Conservation (phyloP, 345 rosid species). For the Acer negundo region DNA sequence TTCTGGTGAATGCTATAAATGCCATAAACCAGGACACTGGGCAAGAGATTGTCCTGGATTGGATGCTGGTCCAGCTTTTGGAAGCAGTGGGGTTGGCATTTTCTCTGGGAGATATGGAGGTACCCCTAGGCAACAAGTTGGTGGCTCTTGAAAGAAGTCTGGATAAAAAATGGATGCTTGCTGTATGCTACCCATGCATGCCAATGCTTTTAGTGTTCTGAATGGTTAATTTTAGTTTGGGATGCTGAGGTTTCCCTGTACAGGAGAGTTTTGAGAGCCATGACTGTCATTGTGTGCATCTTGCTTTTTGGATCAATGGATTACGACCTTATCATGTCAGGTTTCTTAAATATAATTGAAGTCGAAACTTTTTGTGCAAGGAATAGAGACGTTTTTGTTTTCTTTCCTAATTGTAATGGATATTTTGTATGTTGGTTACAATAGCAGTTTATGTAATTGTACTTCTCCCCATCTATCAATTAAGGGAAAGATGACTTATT, state of each 20-base stretch:
- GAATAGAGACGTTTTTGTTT: neutral
- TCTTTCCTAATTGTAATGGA: neutral
- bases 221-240: neutral
- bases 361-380: neutral
- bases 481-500: too few species aligned
- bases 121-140: constrained; percentile 46
- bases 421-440: neutral
- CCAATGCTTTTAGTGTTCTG: neutral
- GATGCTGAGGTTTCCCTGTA: neutral
- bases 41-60: constrained; percentile 61
- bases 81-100: constrained; percentile 31
- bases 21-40: constrained; percentile 71
- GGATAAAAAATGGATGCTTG: constrained; percentile 7
- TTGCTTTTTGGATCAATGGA: neutral
- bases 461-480: too few species aligned
- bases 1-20: constrained; percentile 52
- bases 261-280: constrained; percentile 4
- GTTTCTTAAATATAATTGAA: neutral
- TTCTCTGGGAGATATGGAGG: constrained; percentile 53
- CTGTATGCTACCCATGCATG: neutral
- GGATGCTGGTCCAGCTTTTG: constrained; percentile 40
- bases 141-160: constrained; percentile 41
- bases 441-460: neutral
- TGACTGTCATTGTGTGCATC: neutral
- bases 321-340: neutral